Evolutionary conservation across 345 rosid species (phyloP), one percentile per base, ranked within the genome.

Genomic region (Atalantia buxifolia): DNA sequence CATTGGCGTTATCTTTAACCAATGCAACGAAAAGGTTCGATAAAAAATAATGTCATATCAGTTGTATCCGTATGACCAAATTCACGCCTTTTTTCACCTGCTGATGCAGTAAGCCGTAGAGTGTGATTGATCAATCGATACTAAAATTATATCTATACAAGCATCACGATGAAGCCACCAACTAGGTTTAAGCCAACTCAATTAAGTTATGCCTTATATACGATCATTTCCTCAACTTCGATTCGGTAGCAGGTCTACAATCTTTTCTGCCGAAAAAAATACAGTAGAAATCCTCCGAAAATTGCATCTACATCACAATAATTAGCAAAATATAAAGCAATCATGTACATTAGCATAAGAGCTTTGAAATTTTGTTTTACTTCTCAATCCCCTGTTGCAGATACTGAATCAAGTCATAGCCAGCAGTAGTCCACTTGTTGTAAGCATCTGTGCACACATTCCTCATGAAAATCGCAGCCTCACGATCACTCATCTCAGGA

Each of bases 381-480:
- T 97, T 97, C 88, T 97, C 99, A 76, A 97, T 94, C 80, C 98
- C 98, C 84, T 94, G 98, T 79, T 97, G 98, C 77, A 97, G 77
- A 86, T 93, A 94, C 85, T 97, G 98, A 72, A 94, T 97, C 84
- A 94, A 86, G 86, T 97, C 98, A 75, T 97, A 94, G 16, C 98
- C 94, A 33, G 94, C 96, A 24, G 99, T 94, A 4, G 94, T 92
- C 99, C 94, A 94, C 72, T 94, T 92, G 89, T 97, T 94, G 86
- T 94, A 94, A 9, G 99, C 96, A n/a, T 97, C 99, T 2, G 87
- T 87, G 83, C 98, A 97, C 1, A 90, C 93, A 25, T 81, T 87
- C 62, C 84, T 93, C 99, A 97, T 97, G 86, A 90, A 94, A 74
- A 82, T 90, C 72, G 98, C 99, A 4, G 99, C 99, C 87, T 92